phyloP scores from a whole-genome alignment of 2,329 filamentous ascomycete genomes.

The Cladosporium phlei region DNA sequence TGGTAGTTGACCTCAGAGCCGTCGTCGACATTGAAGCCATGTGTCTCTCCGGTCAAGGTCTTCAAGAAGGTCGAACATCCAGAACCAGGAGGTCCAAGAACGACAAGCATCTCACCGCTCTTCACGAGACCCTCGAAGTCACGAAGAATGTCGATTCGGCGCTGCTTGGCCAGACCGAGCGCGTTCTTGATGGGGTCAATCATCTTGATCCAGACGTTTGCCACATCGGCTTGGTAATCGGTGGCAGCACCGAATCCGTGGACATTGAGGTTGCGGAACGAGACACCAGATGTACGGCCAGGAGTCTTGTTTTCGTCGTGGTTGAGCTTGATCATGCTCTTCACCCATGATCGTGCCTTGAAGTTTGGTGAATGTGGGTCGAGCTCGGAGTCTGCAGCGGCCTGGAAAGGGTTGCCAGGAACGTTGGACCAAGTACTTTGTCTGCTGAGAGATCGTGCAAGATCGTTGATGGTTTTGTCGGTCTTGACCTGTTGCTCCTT shows the following conservation, averaged over 20 bases:
- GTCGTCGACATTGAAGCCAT: constrained; percentile 69
- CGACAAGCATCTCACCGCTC: constrained; percentile 70
- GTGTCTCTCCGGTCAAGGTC: constrained; percentile 75
- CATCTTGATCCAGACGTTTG: constrained; percentile 42
- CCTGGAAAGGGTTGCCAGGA: constrained; percentile 36
- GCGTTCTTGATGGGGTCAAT: constrained; percentile 35
- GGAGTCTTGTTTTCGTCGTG: constrained; percentile 40
- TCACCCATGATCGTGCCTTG: constrained; percentile 46
- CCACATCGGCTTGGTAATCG: constrained; percentile 49
- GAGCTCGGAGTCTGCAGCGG: constrained; percentile 39
- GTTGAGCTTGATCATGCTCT: constrained; percentile 46
- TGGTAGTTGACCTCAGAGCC: constrained; percentile 77
- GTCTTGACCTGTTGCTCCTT: constrained; percentile 21
- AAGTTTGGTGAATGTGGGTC: constrained; percentile 46
- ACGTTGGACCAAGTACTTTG: constrained; percentile 36
- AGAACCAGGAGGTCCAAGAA: constrained; percentile 62
- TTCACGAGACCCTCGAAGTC: constrained; percentile 64
- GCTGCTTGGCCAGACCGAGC: constrained; percentile 27
- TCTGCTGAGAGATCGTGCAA: constrained; percentile 40
- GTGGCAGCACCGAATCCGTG: constrained; percentile 46
- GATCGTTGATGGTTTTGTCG: constrained; percentile 35
- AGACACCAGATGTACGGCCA: constrained; percentile 42
- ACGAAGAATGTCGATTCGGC: constrained; percentile 57
- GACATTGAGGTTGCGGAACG: constrained; percentile 45
- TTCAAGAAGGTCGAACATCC: constrained; percentile 83